Evolutionary conservation across 148 eudicot species (phyloP), one percentile per base, ranked within the genome.

Genomic region (Fallopia convolvulus): DNA sequence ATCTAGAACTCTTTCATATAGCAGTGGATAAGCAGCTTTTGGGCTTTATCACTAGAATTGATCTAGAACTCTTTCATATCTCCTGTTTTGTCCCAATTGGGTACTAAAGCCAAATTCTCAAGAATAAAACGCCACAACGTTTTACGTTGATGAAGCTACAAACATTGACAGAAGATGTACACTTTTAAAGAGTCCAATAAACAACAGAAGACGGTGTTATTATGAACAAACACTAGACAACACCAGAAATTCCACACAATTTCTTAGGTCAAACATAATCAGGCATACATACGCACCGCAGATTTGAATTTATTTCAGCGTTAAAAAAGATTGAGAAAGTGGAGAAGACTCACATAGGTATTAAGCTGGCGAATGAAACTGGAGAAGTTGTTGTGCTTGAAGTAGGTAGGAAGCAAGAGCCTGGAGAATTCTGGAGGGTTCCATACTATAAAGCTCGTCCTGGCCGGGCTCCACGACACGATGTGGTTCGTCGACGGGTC

Each of bases 311-410:
- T 8, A 17, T 42, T 36, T 56, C 13, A 9, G n/a, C 18, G 15
- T 53, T 46, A 20, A 30, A 63, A 6, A 58, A 30, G 12, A 5
- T 20, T 36, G 39, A 7, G 4, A 21, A 58, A 23, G 60, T 46
- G 49, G 20, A 40, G n/a, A 36, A 30, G 9, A 40, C 82, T 68
- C 82, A 93, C 98, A 76, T 91, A 93, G 32, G 98, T 93, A 75
- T 93, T 93, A 77, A 93, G 97, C 87, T 93, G 98, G 60, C 98
- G 89, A 80, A 93, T 93, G 85, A 93, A 93, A 88, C 98, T 91
- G 68, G 98, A 93, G 87, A 93, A 92, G 41, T 92, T 92, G 75
- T 84, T 90, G 78, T 92, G 97, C 85, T 92, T 92, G 84, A 93
- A 93, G 80, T 89, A 93, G 50, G 89, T 80, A 8, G 98, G 98